Base-by-base conservation (phyloP, 176 grass and related monocot genomes). In the Bolboschoenus planiculmis region DNA sequence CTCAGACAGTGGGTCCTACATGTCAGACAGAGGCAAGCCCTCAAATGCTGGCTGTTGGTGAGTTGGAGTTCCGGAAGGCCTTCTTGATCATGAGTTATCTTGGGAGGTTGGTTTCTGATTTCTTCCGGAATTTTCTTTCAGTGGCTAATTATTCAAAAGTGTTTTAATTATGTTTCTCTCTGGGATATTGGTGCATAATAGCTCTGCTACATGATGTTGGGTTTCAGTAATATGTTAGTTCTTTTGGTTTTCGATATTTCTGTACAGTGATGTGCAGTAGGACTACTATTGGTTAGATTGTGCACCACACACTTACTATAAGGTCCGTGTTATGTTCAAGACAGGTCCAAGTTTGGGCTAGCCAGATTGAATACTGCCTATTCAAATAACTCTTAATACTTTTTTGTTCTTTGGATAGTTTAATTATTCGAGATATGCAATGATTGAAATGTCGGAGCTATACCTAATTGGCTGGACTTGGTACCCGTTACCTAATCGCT, bases 61-160 rank as follows among this genome's bases (percentile, higher is more conserved):
- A 91, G 35, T 63, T 91, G 3, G 94, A 93, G 70, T 97, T 93
- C 79, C 61, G 85, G 74, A 87, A 60, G 11, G 36, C 83, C 31
- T 95, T 88, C 34, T 79, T 95, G 86, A 85, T 95, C 42, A 39
- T 58, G 35, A 89, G 79, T 83, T 89, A 86, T 56, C 66, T 89
- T n/a, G 78, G 84, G 62, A 82, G 84, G 94, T 91, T 47, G 87
- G 83, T 85, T 44, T 71, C 39, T 78, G 18, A 61, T 35, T 40
- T 61, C 29, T 37, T 37, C 16, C 31, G 7, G 4, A 26, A n/a
- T 33, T 57, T 56, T 79, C 5, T 56, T 56, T 78, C 10, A 1
- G 24, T 54, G 15, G 11, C 3, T 33, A 20, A 27, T 55, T 79
- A 79, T n/a, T 56, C n/a, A n/a, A n/a, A 1, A 40, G 27, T 31